Base-by-base conservation (phyloP, 805 yeast species). In the Candida hungchunana region DNA sequence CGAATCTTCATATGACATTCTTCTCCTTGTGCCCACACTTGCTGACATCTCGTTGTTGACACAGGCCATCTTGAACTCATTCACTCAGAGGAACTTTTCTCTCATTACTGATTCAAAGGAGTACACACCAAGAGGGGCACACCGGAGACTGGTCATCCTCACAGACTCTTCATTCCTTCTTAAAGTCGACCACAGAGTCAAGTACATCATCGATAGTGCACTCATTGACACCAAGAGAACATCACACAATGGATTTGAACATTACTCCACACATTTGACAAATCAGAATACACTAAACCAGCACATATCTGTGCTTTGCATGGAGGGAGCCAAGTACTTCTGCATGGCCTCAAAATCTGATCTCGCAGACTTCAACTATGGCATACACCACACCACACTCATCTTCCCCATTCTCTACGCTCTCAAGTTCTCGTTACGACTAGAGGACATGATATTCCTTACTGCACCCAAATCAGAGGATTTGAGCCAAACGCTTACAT, bases 141-240 rank as follows among this genome's bases (percentile, higher is more conserved):
- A 36, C 17, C 27, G 41, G 25, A 26, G 41, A 16, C 23, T 40
- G 21, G 15, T 41, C 6, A 28, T 40, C 4, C 7, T 38, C 4
- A 14, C 17, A 3, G 6, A 9, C 4, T 25, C 35, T 2, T 5
- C 10, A 0, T 8, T 12, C 1, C 26, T 38, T 7, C 13, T 39
- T 8, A 15, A 31, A 6, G 12, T 29, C 4, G 21, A 32, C 1
- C 45, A 44, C 22, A 18, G 39, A 18, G 24, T 44, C 15, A 44
- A 44, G 32, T 40, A 44, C 35, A 36, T 44, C 17, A 21, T 44
- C 16, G 48, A 44, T 23, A 21, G 29, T 14, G 48, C 38, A 1
- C 14, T 31, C 5, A 16, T 38, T 12, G 26, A 34, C 11, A n/a
- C 22, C 5, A 16, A 6, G 6, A 32, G 20, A 19, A 20, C 36